Evolutionary conservation across 768 basidiomycete genomes (phyloP).

Genomic region (Mycena filopes): DNA sequence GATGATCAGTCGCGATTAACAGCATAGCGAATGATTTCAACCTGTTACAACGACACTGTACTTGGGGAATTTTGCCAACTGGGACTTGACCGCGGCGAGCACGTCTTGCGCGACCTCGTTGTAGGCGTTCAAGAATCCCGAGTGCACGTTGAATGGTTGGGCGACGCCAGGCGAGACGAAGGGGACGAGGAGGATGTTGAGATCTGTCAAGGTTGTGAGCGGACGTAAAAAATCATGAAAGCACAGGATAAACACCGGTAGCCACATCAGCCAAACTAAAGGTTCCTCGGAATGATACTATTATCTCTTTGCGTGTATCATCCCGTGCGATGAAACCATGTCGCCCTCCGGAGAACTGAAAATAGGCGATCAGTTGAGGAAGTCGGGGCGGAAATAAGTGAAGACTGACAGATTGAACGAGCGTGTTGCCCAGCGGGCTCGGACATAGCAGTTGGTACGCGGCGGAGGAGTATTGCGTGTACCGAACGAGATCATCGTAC

Average conservation of each 20-base stretch:
- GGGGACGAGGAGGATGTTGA: conserved; percentile 42
- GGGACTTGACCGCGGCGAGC: background rate
- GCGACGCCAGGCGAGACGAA: conserved; percentile 43
- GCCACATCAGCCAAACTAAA: conserved; percentile 44
- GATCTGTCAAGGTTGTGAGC: conserved; percentile 23
- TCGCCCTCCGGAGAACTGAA: conserved; percentile 34
- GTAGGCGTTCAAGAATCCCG: conserved; percentile 19
- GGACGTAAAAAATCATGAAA: background rate
- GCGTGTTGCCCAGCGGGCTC: conserved; percentile 51
- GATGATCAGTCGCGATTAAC: background rate
- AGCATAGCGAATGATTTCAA: background rate
- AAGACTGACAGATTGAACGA: conserved; percentile 43
- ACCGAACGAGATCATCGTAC: conserved; percentile 50
- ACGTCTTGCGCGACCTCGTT: conserved; percentile 15
- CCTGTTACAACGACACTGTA: conserved; percentile 11
- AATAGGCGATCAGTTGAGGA: background rate
- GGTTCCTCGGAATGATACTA: conserved; percentile 51
- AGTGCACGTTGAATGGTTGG: conserved; percentile 11
- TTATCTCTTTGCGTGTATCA: conserved; percentile 48
- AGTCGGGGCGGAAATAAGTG: background rate
- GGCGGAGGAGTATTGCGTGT: conserved; percentile 55
- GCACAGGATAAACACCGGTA: conserved; percentile 36
- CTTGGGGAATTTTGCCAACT: background rate
- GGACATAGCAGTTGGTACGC: conserved; percentile 51
- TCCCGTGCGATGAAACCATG: conserved; percentile 51